phyloP scores from a whole-genome alignment of 208 protist genomes.

The Wallacemonas rigidus region DNA sequence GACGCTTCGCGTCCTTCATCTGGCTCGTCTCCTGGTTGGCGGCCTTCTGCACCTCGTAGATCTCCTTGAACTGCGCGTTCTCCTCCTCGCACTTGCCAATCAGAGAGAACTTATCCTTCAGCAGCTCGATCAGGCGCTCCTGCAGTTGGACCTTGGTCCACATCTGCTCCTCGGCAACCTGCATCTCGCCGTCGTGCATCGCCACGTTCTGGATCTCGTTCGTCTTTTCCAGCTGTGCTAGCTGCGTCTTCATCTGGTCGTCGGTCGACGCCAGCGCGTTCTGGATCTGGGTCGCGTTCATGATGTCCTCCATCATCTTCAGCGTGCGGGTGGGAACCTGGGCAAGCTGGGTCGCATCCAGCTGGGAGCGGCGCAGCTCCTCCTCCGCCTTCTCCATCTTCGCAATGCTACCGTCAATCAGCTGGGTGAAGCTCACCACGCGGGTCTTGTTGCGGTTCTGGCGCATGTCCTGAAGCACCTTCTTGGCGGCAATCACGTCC shows the following conservation, averaged over 20 bases:
- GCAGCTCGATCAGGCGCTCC: conserved; percentile 63
- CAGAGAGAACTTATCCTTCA: conserved; percentile 67
- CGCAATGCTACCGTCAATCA: conserved; percentile 64
- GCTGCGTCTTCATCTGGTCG: conserved; percentile 60
- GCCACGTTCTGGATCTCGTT: conserved; percentile 75
- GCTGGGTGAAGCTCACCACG: conserved; percentile 58
- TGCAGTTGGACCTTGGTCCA: conserved; percentile 78
- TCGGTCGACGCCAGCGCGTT: conserved; percentile 58
- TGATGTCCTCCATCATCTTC: conserved; percentile 69
- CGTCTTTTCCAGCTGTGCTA: conserved; percentile 56
- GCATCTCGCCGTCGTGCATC: conserved; percentile 76
- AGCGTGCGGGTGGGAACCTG: conserved; percentile 55
- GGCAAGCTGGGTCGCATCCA: conserved; percentile 64
- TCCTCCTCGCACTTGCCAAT: conserved; percentile 65
- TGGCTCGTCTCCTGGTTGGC: conserved; percentile 64
- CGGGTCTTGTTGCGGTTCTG: conserved; percentile 75
- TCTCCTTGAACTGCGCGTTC: conserved; percentile 58
- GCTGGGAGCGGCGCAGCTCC: conserved; percentile 33
- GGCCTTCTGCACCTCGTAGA: conserved; percentile 72
- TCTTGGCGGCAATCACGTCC: conserved; percentile 60
- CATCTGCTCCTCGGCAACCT: conserved; percentile 77
- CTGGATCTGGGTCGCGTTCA: conserved; percentile 72
- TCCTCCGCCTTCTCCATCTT: conserved; percentile 80
- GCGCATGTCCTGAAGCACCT: conserved; percentile 63
- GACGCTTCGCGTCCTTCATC: conserved; percentile 65